Percentiles rank a stretch among this genome's conserved stretches.
These are phyloP conservation scores for Stemphylium lycopersici DNA, from an alignment of 2,329 filamentous ascomycete species.

Conservation along the genomic window DNA sequence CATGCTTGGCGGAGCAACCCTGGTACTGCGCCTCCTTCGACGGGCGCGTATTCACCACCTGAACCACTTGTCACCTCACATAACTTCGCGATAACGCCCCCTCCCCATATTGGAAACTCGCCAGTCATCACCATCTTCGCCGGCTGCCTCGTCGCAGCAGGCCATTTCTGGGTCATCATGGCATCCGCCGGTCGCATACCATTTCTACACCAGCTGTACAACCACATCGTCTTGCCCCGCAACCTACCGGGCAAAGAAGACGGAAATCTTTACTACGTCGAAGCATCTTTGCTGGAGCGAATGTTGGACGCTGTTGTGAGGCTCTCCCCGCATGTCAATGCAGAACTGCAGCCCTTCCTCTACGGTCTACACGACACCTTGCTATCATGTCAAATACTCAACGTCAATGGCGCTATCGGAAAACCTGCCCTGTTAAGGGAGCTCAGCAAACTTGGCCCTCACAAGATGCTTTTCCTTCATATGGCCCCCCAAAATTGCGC, in stretches of 20 bases:
- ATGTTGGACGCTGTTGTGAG: constrained; percentile 31
- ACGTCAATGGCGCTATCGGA: constrained; percentile 31
- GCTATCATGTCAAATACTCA: constrained; percentile 24
- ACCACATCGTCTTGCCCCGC: constrained; percentile 50
- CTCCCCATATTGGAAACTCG: neutral
- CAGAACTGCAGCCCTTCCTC: constrained; percentile 17
- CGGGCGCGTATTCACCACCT: neutral
- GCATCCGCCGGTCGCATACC: constrained; percentile 9
- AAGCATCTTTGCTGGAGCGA: constrained; percentile 39
- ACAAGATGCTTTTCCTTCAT: constrained; percentile 51
- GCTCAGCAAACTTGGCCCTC: constrained; percentile 17
- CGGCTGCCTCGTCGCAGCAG: constrained; percentile 9
- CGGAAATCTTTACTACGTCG: constrained; percentile 30
- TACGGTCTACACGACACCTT: constrained; percentile 23
- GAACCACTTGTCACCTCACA: neutral
- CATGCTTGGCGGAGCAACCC: neutral
- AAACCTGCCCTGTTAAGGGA: constrained; percentile 29
- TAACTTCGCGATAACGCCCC: neutral
- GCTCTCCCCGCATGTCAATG: constrained; percentile 18
- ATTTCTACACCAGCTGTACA: constrained; percentile 37
- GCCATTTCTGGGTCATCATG: constrained; percentile 21
- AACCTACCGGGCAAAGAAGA: constrained; percentile 48
- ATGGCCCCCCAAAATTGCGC: constrained; percentile 59
- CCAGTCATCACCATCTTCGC: neutral
- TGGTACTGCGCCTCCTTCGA: neutral